Evolutionary conservation across 2,329 filamentous ascomycete species (phyloP), one percentile per base, ranked within the genome.

Genomic region (Penicillium digitatum): DNA sequence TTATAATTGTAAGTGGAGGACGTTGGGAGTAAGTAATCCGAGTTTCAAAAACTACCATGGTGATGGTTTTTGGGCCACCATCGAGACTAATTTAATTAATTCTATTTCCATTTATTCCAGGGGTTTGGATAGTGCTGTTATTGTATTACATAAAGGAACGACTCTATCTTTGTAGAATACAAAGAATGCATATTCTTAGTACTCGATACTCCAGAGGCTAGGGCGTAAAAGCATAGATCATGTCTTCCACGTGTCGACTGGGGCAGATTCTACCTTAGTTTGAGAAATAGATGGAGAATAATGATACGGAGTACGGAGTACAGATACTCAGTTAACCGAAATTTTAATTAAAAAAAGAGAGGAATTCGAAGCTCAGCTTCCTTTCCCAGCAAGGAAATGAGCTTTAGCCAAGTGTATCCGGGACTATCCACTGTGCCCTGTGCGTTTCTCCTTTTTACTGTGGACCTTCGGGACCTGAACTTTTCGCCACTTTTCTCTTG

Each of bases 361-460:
- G 10, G 16, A 48, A 31, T 22, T 24, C 26, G n/a, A 44, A 48
- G 51, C 43, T 40, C 39, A 42, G 24, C n/a, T 29, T 52, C 42
- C 24, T 44, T 7, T 24, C 22, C 38, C 38, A 14, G 38, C 16
- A 48, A 38, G 32, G 45, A 54, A 54, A 49, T 54, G 52, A 54
- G 51, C 46, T 48, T 48, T 34, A 48, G 48, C 48, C 39, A 52
- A 47, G 32, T 29, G 11, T 22, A 20, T 44, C 52, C 47, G 47
- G 44, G 46, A 37, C 20, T 52, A 53, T 43, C 54, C 54, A 56
- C 54, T 56, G 54, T 56, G 54, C 43, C 54, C 54, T 56, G 54
- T 56, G 54, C 54, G 49, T 14, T 43, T 34, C 43, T 49, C 52
- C 47, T 55, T 55, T 55, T 44, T 20, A 31, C 27, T 22, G 47